Conservation (phyloP, 2,329 filamentous ascomycete genomes). For the Myriangium duriaei region DNA sequence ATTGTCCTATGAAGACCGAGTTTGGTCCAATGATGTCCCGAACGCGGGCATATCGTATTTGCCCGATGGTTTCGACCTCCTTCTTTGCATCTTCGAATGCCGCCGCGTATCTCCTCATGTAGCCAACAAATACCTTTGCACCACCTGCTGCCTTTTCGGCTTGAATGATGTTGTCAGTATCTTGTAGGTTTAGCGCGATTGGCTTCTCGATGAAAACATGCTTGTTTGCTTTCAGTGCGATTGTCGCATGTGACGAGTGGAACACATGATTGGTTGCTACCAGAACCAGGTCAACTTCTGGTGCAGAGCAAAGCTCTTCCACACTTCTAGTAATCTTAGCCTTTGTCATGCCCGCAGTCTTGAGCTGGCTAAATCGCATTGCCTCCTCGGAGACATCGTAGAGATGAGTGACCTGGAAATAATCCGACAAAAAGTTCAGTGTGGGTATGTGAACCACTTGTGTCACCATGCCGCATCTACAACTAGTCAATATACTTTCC, state of each 20-base stretch:
- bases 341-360: constrained; percentile 17
- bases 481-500: neutral
- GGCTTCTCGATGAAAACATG: constrained; percentile 50
- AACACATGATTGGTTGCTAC: constrained; percentile 42
- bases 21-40: constrained; percentile 44
- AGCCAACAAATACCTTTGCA: constrained; percentile 44
- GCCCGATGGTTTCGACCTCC: constrained; percentile 39
- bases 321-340: constrained; percentile 27
- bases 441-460: constrained; percentile 44
- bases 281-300: constrained; percentile 42
- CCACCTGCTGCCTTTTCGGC: constrained; percentile 35
- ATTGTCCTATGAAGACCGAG: constrained; percentile 34
- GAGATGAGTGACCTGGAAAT: constrained; percentile 17
- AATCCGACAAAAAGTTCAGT: constrained; percentile 29
- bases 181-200: constrained; percentile 36
- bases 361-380: constrained; percentile 16
- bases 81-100: constrained; percentile 42
- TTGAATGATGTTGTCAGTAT: constrained; percentile 35
- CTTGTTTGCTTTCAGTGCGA: constrained; percentile 43
- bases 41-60: constrained; percentile 44
- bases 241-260: constrained; percentile 40
- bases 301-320: constrained; percentile 30
- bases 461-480: constrained; percentile 21
- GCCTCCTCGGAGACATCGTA: constrained; percentile 42
- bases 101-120: constrained; percentile 48